phyloP scores from a whole-genome alignment of 164 flowering plant genomes.

The grape (Vitis vinifera) region DNA sequence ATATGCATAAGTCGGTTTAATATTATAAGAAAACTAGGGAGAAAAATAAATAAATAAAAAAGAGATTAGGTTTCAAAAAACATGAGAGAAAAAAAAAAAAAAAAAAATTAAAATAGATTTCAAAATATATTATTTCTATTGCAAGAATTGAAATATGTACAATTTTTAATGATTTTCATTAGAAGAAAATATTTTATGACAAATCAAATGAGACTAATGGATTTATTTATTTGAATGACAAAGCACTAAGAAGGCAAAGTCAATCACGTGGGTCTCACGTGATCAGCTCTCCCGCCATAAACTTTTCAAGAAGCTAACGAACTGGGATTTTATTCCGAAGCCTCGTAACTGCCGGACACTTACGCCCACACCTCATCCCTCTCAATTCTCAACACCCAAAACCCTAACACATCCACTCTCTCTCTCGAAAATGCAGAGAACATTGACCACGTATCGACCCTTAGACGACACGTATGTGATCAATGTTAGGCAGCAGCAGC shows the following conservation, averaged over 20 bases:
- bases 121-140: too few species aligned
- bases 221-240: too few species aligned
- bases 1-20: too few species aligned
- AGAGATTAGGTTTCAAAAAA: too few species aligned
- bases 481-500: background rate
- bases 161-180: too few species aligned
- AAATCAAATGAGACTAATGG: too few species aligned
- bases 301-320: background rate
- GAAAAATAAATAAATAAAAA: too few species aligned
- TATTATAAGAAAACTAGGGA: too few species aligned
- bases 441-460: conserved; percentile 3
- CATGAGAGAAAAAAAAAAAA: too few species aligned
- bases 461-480: background rate
- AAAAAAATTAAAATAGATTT: background rate
- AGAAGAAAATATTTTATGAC: too few species aligned
- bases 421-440: conserved; percentile 9
- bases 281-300: conserved; percentile 9
- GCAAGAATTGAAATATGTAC: too few species aligned
- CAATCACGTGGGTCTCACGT: background rate
- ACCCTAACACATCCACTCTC: background rate
- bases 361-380: background rate
- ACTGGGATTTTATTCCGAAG: background rate
- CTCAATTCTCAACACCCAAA: background rate
- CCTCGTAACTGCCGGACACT: background rate
- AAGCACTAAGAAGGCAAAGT: too few species aligned